A percentile compares a stretch with the other conserved stretches of the same genome.
These are phyloP conservation scores for Schoenoplectus tabernaemontani DNA, from an alignment of 202 grass and related monocot species.

Conservation along the genomic window DNA sequence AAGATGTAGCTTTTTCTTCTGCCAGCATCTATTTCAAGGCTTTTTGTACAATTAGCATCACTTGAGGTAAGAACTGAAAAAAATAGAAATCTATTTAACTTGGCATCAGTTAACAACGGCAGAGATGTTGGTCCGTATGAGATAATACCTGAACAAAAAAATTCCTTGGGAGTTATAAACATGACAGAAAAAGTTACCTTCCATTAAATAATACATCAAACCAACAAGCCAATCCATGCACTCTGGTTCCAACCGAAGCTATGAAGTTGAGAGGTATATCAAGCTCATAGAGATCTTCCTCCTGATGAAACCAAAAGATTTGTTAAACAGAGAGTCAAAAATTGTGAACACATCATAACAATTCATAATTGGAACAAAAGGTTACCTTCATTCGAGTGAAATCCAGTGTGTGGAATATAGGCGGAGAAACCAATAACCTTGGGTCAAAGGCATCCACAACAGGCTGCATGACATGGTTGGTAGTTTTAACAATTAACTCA, in stretches of 20 bases:
- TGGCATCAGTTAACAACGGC: not conserved
- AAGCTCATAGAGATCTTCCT: constrained; percentile 94
- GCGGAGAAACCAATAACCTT: constrained; percentile 74
- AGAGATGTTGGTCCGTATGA: not conserved
- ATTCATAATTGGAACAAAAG: not conserved
- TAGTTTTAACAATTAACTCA: not conserved
- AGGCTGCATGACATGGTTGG: constrained; percentile 54
- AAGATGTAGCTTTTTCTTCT: too few species aligned
- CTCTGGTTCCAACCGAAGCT: constrained; percentile 80
- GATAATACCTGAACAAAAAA: not conserved
- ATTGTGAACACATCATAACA: not conserved
- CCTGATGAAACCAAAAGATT: constrained; percentile 46
- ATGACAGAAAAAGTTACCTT: constrained; percentile 38
- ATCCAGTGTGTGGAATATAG: constrained; percentile 64
- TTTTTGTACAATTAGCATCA: not conserved
- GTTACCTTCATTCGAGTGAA: constrained; percentile 89
- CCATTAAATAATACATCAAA: constrained; percentile 99
- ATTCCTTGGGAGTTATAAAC: not conserved
- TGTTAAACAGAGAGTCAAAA: not conserved
- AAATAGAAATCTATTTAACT: not conserved
- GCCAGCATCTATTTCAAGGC: not conserved
- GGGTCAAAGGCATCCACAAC: constrained; percentile 99
- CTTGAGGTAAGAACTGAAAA: not conserved
- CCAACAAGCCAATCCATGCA: constrained; percentile 97
- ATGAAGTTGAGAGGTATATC: constrained; percentile 87